Evolutionary conservation across 495 filamentous ascomycete genomes (phyloP), one percentile per base, ranked within the genome.

Genomic region (Staphylotrichum longicolle): DNA sequence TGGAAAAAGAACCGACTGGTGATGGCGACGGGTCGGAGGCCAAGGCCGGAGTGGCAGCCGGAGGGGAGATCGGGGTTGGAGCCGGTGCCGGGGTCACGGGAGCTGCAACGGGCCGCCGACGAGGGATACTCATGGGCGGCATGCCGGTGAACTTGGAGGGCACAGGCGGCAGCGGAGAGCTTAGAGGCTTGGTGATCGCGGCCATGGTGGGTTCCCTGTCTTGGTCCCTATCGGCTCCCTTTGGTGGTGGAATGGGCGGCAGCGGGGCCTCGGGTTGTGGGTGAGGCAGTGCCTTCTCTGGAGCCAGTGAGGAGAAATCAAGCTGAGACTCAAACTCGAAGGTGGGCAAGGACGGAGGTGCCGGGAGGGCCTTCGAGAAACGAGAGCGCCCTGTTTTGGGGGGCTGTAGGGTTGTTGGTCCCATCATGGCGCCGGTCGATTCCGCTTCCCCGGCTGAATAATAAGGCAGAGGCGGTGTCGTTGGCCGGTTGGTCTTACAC

Each of bases 1-100:
- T 79, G 9, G 73, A 78, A 61, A 80, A 65, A n/a, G 78, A 81
- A 4, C 52, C 67, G 0, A 58, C 66, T 1, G 74, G 72, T 10
- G 74, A 75, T 11, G 63, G 67, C 47, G 30, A 32, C n/a, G 59
- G 59, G 7, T 56, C 41, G 8, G 60, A 61, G 0, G 55, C 55
- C n/a, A 58, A 52, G 4, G 60, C 57, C 54, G 60, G 55, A 10
- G 52, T 37, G n/a, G 53, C 9, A 41, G 44, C 14, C 34, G 58
- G 51, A 9, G 56, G 41, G 8, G 49, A 44, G n/a, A 46, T 30
- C 30, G 58, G 57, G 11, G 58, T 42, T 44, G 54, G 32, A 34
- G 63, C 34, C n/a, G 60, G 57, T 12, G 50, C 37, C 11, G 51
- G 30, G 20, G 53, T 15, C 57, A 51, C 50, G 51, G 59, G 66